Evolutionary conservation across 1,284 basidiomycete species (phyloP).

Genomic region (Cystobasidiaceae sp.): DNA sequence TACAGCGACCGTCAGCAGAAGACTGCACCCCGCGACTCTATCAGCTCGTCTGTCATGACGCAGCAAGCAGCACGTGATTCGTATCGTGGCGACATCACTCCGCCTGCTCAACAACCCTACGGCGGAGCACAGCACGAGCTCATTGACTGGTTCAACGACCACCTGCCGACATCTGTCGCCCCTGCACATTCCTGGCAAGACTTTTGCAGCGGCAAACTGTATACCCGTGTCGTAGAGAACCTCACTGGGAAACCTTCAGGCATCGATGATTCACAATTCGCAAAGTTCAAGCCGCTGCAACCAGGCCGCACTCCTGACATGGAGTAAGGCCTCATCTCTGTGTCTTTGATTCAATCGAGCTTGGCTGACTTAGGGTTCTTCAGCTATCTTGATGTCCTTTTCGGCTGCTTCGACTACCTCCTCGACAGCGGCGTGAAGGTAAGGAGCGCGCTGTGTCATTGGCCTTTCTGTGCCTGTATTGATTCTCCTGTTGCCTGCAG

Average conservation of each 20-base stretch:
- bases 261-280: conserved; percentile 36
- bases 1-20: not conserved
- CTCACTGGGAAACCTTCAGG: conserved; percentile 21
- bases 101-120: not conserved
- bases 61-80: not conserved
- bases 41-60: not conserved
- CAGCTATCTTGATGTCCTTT: conserved; percentile 68
- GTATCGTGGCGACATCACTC: not conserved
- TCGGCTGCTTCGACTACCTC: conserved; percentile 79
- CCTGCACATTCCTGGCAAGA: conserved; percentile 54
- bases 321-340: conserved; percentile 35
- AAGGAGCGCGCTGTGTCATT: not conserved
- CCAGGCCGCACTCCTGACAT: conserved; percentile 28
- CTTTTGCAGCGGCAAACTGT: conserved; percentile 30
- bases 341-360: too few relatives aligned
- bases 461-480: not conserved
- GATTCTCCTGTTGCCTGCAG: conserved; percentile 26
- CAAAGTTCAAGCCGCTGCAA: conserved; percentile 28
- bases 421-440: conserved; percentile 74
- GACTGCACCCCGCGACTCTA: conserved; percentile 3
- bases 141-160: conserved; percentile 78
- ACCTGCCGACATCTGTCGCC: conserved; percentile 61
- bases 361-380: conserved; percentile 43
- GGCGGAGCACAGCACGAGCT: conserved; percentile 49
- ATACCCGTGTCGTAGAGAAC: conserved; percentile 48